Percentiles rank a stretch among this genome's conserved stretches.
Evolutionary conservation across 2,329 filamentous ascomycete genomes (phyloP).

Genomic region (Aphanocladium album): DNA sequence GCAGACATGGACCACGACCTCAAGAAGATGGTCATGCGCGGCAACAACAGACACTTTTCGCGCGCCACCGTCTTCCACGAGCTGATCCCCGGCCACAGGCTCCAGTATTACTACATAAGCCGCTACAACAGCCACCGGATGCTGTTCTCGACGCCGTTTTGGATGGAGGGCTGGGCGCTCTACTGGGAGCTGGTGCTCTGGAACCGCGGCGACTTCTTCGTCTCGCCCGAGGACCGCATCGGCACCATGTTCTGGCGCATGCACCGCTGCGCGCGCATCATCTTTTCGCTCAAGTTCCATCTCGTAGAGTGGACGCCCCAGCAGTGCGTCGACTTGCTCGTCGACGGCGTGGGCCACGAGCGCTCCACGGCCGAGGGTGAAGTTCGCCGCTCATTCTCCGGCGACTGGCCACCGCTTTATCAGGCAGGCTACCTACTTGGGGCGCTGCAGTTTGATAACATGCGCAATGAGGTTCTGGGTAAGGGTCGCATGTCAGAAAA

Average conservation of each 20-base stretch:
- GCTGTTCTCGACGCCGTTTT: slow-evolving; percentile 54
- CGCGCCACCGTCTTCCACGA: slow-evolving; percentile 58
- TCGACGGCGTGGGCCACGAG: slow-evolving; percentile 54
- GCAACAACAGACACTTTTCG: slow-evolving; percentile 54
- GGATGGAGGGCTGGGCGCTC: slow-evolving; percentile 56
- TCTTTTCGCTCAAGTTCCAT: slow-evolving; percentile 55
- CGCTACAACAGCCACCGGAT: slow-evolving; percentile 44
- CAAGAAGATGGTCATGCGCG: slow-evolving; percentile 56
- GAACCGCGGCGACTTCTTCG: slow-evolving; percentile 47
- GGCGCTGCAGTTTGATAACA: slow-evolving; percentile 48
- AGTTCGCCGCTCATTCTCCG: slow-evolving; percentile 51
- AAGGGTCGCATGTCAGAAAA: slow-evolving; percentile 40
- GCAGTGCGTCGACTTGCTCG: slow-evolving; percentile 53
- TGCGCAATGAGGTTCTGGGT: slow-evolving; percentile 45
- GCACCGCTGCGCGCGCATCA: slow-evolving; percentile 55
- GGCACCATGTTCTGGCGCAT: slow-evolving; percentile 59
- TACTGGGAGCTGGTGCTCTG: slow-evolving; percentile 59
- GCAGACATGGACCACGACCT: slow-evolving; percentile 45
- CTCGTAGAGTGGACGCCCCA: slow-evolving; percentile 47
- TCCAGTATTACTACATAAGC: slow-evolving; percentile 46
- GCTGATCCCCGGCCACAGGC: slow-evolving; percentile 53
- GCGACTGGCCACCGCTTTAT: slow-evolving; percentile 53
- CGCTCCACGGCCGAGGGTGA: slow-evolving; percentile 55
- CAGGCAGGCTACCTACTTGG: slow-evolving; percentile 57
- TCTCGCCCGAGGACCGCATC: slow-evolving; percentile 45